Conservation (phyloP, 164 flowering plant species). For the grape (Vitis vinifera) region ASM3070453v1 NC_081809.1:5349001-5349500, state of each 20-base stretch:
- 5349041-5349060: not conserved
- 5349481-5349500: slow-evolving; percentile 94
- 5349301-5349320: slow-evolving; percentile 45
- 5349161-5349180: slow-evolving; percentile 93
- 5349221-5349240: slow-evolving; percentile 98
- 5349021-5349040: not conserved
- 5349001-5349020: slow-evolving; percentile 11
- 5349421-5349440: not conserved
- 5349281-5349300: slow-evolving; percentile 91
- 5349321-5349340: not conserved
- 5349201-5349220: slow-evolving; percentile 94
- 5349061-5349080: slow-evolving; percentile 17
- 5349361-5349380: too few relatives aligned
- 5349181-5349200: slow-evolving; percentile 93
- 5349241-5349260: slow-evolving; percentile 96
- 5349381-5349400: too few relatives aligned
- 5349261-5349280: slow-evolving; percentile 88
- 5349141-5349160: slow-evolving; percentile 83
- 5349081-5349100: slow-evolving; percentile 89
- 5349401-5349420: too few relatives aligned
- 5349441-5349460: slow-evolving; percentile 95
- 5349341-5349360: not conserved
- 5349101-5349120: slow-evolving; percentile 87
- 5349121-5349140: slow-evolving; percentile 99
- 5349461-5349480: slow-evolving; percentile 98